Conservation (phyloP, 768 basidiomycete genomes). For the Kwoniella dejecticola region DNA sequence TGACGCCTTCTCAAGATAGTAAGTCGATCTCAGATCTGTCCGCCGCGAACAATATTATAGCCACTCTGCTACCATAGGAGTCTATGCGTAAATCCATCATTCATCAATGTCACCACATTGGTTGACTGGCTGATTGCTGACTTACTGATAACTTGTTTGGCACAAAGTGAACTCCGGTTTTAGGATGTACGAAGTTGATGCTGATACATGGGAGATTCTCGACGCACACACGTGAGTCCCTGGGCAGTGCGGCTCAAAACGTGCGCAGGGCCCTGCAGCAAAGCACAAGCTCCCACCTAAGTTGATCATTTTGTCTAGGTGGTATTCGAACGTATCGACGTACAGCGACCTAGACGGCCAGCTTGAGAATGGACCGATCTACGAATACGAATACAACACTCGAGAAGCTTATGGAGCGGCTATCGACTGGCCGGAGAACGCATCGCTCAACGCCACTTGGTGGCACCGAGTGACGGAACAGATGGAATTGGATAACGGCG, state of each 20-base stretch:
- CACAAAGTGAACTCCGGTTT: slow-evolving; percentile 78
- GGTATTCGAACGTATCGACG: slow-evolving; percentile 66
- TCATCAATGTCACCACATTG: too few species aligned
- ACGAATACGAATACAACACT: slow-evolving; percentile 69
- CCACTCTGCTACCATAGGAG: background rate
- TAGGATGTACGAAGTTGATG: slow-evolving; percentile 71
- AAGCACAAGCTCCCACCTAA: too few species aligned
- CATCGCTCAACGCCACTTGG: slow-evolving; percentile 76
- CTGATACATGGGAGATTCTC: slow-evolving; percentile 76
- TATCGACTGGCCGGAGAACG: slow-evolving; percentile 66
- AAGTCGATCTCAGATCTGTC: too few species aligned
- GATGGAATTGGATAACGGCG: slow-evolving; percentile 56
- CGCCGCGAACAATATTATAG: too few species aligned
- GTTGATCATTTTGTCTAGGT: too few species aligned
- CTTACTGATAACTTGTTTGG: too few species aligned
- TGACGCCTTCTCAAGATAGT: slow-evolving; percentile 61
- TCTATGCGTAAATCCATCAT: slow-evolving; percentile 53
- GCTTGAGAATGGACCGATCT: slow-evolving; percentile 65
- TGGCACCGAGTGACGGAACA: slow-evolving; percentile 71
- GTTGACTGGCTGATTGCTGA: too few species aligned
- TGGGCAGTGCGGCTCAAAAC: background rate
- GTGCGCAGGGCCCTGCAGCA: too few species aligned
- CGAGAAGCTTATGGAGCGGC: slow-evolving; percentile 67
- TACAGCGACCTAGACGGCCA: slow-evolving; percentile 68
- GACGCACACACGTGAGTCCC: slow-evolving; percentile 73